phyloP scores from a whole-genome alignment of 2,329 filamentous ascomycete genomes.

The Calonectria montana region DNA sequence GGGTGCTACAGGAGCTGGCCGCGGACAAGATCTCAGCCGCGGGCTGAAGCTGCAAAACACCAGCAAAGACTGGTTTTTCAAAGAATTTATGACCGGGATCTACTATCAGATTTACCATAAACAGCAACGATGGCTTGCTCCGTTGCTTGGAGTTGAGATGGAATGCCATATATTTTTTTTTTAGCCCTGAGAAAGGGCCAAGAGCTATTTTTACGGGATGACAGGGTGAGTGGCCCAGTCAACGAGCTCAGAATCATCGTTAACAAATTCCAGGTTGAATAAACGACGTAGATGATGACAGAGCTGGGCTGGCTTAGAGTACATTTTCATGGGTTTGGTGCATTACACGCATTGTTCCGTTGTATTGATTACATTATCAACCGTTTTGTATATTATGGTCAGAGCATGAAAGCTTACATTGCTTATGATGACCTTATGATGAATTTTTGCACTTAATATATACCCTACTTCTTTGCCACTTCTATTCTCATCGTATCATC shows the following conservation, averaged over 20 bases:
- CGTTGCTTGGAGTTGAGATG: conserved; percentile 26
- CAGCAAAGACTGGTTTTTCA: neutral
- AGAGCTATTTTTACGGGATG: conserved; percentile 24
- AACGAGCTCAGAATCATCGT: neutral
- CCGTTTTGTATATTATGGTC: conserved; percentile 23
- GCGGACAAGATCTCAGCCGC: conserved; percentile 35
- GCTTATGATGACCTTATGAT: conserved; percentile 22
- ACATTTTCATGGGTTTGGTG: conserved; percentile 3
- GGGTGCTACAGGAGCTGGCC: conserved; percentile 59
- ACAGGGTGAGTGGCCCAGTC: conserved; percentile 32
- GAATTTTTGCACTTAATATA: conserved; percentile 2
- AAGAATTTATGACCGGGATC: conserved; percentile 20
- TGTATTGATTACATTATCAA: neutral
- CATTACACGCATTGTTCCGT: conserved; percentile 9
- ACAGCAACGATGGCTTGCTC: conserved; percentile 17
- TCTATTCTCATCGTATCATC: neutral
- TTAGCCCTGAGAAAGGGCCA: conserved; percentile 16
- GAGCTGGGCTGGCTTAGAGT: neutral
- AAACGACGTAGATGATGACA: conserved; percentile 33
- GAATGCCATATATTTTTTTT: conserved; percentile 24
- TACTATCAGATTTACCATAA: conserved; percentile 13
- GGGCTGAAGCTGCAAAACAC: conserved; percentile 16
- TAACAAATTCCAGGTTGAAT: conserved; percentile 36
- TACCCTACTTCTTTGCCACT: neutral
- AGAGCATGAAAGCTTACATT: conserved; percentile 24